Evolutionary conservation across 805 yeast species (phyloP), one percentile per base, ranked within the genome.

Genomic region (Diddensiella caesifluorescens): DNA sequence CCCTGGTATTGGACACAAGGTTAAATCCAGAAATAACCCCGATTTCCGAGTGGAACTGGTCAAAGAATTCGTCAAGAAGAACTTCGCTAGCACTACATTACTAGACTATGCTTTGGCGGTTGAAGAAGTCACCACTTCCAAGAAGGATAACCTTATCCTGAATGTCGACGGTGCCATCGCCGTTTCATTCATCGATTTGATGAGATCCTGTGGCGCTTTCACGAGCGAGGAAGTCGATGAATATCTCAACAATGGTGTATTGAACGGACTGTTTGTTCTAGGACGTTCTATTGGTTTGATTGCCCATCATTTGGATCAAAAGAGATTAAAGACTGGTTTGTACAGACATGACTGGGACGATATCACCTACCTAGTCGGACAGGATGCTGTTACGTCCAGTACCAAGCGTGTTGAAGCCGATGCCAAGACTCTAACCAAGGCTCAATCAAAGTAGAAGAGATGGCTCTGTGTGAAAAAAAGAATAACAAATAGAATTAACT

Each of bases 311-410:
- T 60, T 68, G 33, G 73, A 68, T 48, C 73, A 68, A 60, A 68
- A 68, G 69, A 59, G 73, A 37, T 61, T 68, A 52, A 63, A 66
- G 57, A 67, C 72, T 34, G 72, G 72, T 22, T 57, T 68, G 22
- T 68, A 68, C 62, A 59, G 73, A 39, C 73, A 68, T 50, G 73
- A 73, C 12, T 69, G 73, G 73, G 73, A 68, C 47, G 73, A 68
- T 46, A 68, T 68, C 51, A 68, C 72, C 42, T 68, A 68, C 51
- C 51, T 65, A 41, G 64, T 65, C 38, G 65, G 65, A 39, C 60
- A 60, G 52, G 65, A 64, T 35, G 57, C 61, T 27, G 56, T 62
- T 42, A 57, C 52, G 38, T 54, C 56, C 32, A 45, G 44, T 16
- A 38, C 45, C 41, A 55, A 56, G 49, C 60, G 67, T 22, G 67